Evolutionary conservation across 345 rosid species (phyloP).

Genomic region (Boechera stricta): DNA sequence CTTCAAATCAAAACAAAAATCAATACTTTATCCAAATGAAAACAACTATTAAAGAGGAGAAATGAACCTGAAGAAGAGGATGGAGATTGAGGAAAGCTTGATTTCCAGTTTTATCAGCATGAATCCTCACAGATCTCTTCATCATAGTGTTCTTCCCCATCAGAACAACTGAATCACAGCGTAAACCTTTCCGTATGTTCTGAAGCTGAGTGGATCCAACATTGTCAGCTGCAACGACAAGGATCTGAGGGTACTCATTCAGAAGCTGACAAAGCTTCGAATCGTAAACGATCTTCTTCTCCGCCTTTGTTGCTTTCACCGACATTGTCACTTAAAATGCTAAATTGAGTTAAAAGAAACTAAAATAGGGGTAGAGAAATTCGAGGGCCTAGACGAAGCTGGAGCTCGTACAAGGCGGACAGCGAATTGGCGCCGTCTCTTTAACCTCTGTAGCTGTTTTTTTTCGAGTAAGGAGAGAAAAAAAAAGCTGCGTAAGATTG

Average conservation of each 20-base stretch:
- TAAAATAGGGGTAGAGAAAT: background rate
- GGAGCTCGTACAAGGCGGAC: slow-evolving; percentile 51
- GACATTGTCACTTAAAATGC: slow-evolving; percentile 33
- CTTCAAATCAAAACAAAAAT: background rate
- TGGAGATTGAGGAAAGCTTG: slow-evolving; percentile 59
- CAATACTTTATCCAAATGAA: background rate
- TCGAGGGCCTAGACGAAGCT: slow-evolving; percentile 49
- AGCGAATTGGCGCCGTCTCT: slow-evolving; percentile 46
- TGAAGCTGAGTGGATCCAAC: slow-evolving; percentile 96
- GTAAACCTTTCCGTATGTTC: slow-evolving; percentile 78
- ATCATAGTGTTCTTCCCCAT: slow-evolving; percentile 99
- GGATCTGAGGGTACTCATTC: slow-evolving; percentile 80
- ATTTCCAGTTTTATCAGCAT: slow-evolving; percentile 80
- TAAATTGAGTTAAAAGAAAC: background rate
- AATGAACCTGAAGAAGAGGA: slow-evolving; percentile 82
- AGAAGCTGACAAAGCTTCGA: slow-evolving; percentile 77
- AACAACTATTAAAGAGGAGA: background rate
- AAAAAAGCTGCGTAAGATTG: slow-evolving; percentile 9
- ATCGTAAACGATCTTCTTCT: slow-evolving; percentile 85
- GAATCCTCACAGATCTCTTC: slow-evolving; percentile 84
- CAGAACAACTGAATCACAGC: slow-evolving; percentile 83
- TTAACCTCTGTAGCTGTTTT: slow-evolving; percentile 41
- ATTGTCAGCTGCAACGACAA: slow-evolving; percentile 81
- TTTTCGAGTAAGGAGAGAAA: background rate
- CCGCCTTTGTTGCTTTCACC: slow-evolving; percentile 68